Evolutionary conservation across 1,139 yeast genomes (phyloP).

Genomic region (Yamadazyma triangularis): DNA sequence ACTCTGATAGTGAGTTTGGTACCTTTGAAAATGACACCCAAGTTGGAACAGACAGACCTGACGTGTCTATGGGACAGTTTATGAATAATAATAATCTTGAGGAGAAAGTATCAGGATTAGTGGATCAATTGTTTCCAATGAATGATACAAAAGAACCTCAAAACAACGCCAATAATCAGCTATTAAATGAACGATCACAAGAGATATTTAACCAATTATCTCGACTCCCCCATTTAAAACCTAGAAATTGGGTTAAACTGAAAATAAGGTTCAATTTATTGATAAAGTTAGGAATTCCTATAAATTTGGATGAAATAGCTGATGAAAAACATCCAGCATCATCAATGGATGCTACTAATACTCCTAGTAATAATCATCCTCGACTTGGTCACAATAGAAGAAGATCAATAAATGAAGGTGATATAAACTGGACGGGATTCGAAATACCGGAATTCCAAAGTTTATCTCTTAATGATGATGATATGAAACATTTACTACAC

Average conservation of each 20-base stretch:
- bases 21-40: conserved; percentile 1
- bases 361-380: background rate
- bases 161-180: background rate
- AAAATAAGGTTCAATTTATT: conserved; percentile 53
- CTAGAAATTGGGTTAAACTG: conserved; percentile 57
- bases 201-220: conserved; percentile 33
- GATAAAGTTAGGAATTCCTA: conserved; percentile 23
- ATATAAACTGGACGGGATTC: conserved; percentile 31
- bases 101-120: too few species aligned
- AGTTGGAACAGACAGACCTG: conserved; percentile 4
- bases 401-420: conserved; percentile 23
- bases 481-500: conserved; percentile 14
- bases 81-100: too few species aligned
- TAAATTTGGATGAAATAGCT: conserved; percentile 13
- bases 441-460: conserved; percentile 22
- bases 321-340: conserved; percentile 4
- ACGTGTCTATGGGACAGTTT: too few species aligned
- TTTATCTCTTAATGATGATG: conserved; percentile 19
- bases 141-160: too few species aligned
- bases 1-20: background rate
- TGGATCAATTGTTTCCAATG: background rate
- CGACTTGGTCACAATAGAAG: conserved; percentile 10
- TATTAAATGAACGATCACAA: conserved; percentile 24
- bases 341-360: conserved; percentile 1
- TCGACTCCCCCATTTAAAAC: conserved; percentile 39